Evolutionary conservation across 768 basidiomycete genomes (phyloP), one percentile per base, ranked within the genome.

Genomic region (Mycena belliarum): DNA sequence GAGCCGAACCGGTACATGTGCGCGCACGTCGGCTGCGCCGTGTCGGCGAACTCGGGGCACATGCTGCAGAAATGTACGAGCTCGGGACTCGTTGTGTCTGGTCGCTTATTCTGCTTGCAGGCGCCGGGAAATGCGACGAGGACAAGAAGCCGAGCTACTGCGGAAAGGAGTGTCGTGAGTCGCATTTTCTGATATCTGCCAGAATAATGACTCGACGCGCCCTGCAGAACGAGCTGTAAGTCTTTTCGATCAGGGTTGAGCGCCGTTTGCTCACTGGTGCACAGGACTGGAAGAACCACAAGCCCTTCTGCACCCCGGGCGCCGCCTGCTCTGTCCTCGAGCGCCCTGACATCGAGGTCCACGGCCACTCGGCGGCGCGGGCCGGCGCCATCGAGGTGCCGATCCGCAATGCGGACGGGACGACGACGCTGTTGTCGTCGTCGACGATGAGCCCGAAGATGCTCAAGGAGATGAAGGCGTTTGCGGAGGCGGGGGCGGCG

Each of bases 201-300:
- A 20, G 46, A 23, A 20, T 47, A 9, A 18, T 47, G 20, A 33
- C 29, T 47, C 6, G 33, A 25, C 20, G 32, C 43, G 41, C 16
- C 20, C 18, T 49, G 18, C 32, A 56, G 55, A 56, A 41, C 32
- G n/a, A 43, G 55, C 46, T 20, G 48, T 56, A 26, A 16, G 26
- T 50, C 21, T 28, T n/a, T 25, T 28, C 44, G 6, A 38, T 6
- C 16, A 16, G 12, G 15, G 15, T 35, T n/a, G 18, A 38, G 37
- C 26, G 21, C 25, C 9, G 4, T 14, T 44, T 40, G 12, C 33
- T 49, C 8, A 35, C 23, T 8, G 33, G 16, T 5, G 15, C 16
- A 12, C 32, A 67, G 55, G 72, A 74, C 55, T 74, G 73, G 74
- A 68, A 68, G 43, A 73, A 64, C 58, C 74, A 75, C 63, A 75